Evolutionary conservation across 768 basidiomycete genomes (phyloP), one percentile per base, ranked within the genome.

Genomic region (Amanita molliuscula): DNA sequence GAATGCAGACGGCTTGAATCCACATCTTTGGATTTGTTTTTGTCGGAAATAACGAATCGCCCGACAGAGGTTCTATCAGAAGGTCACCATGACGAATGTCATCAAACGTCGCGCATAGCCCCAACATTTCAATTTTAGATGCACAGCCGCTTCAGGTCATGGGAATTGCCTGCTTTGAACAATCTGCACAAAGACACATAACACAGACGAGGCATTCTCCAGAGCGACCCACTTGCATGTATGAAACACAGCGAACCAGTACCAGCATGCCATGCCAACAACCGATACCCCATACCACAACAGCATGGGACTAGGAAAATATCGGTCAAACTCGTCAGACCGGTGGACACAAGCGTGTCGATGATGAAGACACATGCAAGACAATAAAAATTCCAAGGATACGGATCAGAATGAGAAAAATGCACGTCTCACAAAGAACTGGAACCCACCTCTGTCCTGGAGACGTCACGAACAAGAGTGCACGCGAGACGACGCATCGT

Each of bases 391-490:
- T 9, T 11, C 15, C 4, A 29, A 21, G 6, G 42, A 29, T 41
- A 15, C 18, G 18, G 8, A 26, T 20, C 46, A 15, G 11, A 9
- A 41, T 18, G 10, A 43, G 26, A n/a, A 2, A 15, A 18, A 62
- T 82, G 53, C 47, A 82, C 84, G 59, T 57, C 77, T 83, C 50
- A 84, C 70, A 56, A 81, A 71, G 62, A 89, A 86, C 26, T 79
- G 69, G 58, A 85, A 89, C 0, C 82, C 83, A 55, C 88, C 86
- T 2, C n/a, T n/a, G n/a, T n/a, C 88, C 85, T 0, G 82, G 74
- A 0, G 86, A 86, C 0, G 81, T 70, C 1, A 70, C 69, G 5
- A 78, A 56, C 42, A 83, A 66, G 50, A 84, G 67, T 9, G 72
- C 55, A 18, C 76, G 71, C 0, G 82, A 84, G 13, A 84, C 57